Evolutionary conservation across 1,284 basidiomycete genomes (phyloP), one percentile per base, ranked within the genome.

Genomic region (Ceratobasidium sp.): DNA sequence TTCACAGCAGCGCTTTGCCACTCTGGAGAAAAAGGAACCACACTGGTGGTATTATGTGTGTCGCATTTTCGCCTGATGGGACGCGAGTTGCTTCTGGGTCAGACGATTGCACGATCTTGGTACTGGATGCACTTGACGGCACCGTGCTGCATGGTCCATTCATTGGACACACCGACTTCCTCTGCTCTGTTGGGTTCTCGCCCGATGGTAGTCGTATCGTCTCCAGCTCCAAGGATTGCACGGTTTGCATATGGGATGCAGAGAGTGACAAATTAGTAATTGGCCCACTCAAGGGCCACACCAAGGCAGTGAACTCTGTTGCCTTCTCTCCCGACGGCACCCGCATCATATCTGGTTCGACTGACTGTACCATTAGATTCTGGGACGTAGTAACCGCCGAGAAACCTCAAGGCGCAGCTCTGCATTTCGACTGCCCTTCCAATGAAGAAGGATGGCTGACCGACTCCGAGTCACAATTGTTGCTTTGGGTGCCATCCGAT

Each of bases 321-420:
- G 54, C 53, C 7, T 70, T 54, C 29, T 70, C 69, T 10, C 65
- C 65, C 12, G 55, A 71, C 53, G 32, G 31, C 70, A 22, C 27
- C 2, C 42, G 29, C 7, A 47, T 70, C 31, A 38, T 52, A 13
- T 32, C 47, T 38, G n/a, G 22, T 15, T 50, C 47, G 10, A 22
- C 7, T 12, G 8, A 50, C 22, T 10, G 22, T 15, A 50, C 22
- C 12, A 25, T 50, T 4, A 13, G 22, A 15, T 4, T 12, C 4
- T 50, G 6, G n/a, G 29, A 7, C n/a, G 13, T 29, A 25, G 10
- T 22, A 10, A 22, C 17, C 13, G 47, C 22, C 3, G 22, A 6
- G n/a, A 22, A 29, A 22, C 12, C 17, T 15, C 22, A 25, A 7
- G n/a, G 22, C 13, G 47, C 6, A 12, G 29, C 15, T 50, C 22